A percentile compares a stretch with the other conserved stretches of the same genome.
phyloP scores from a whole-genome alignment of 2,329 filamentous ascomycete species.

The Fusarium drepaniforme region DNA sequence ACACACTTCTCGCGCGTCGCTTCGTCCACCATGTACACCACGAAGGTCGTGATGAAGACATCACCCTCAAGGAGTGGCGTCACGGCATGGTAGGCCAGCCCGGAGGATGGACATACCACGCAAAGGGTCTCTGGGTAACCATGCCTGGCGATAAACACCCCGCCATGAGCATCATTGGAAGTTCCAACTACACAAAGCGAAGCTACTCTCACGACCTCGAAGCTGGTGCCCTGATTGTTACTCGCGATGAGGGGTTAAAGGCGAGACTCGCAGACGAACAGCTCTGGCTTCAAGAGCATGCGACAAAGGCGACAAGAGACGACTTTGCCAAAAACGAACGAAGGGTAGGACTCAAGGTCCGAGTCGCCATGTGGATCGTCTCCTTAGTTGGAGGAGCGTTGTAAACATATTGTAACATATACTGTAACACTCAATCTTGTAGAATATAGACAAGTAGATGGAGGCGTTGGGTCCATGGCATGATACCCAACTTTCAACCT shows the following conservation, averaged over 20 bases:
- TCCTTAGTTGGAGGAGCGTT: slow-evolving; percentile 88
- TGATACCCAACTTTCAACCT: slow-evolving; percentile 22
- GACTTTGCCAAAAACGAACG: slow-evolving; percentile 87
- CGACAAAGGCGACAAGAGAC: slow-evolving; percentile 75
- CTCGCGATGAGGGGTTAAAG: slow-evolving; percentile 79
- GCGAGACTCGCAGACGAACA: slow-evolving; percentile 82
- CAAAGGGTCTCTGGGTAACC: slow-evolving; percentile 94
- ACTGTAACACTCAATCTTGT: slow-evolving; percentile 19
- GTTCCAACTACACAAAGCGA: slow-evolving; percentile 94
- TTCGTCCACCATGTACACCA: slow-evolving; percentile 75
- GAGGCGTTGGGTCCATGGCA: slow-evolving; percentile 3
- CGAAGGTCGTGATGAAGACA: slow-evolving; percentile 63
- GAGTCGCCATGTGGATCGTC: slow-evolving; percentile 95
- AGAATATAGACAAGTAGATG: slow-evolving; percentile 20
- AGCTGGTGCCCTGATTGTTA: slow-evolving; percentile 88
- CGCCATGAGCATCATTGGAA: slow-evolving; percentile 86
- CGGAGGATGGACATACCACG: slow-evolving; percentile 96
- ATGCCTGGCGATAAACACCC: slow-evolving; percentile 75
- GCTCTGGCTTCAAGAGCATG: slow-evolving; percentile 81
- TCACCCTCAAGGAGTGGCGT: slow-evolving; percentile 89
- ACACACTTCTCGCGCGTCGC: slow-evolving; percentile 86
- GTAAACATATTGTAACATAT: slow-evolving; percentile 54
- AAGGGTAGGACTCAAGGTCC: slow-evolving; percentile 85
- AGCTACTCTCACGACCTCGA: slow-evolving; percentile 95
- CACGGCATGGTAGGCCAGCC: slow-evolving; percentile 83